Evolutionary conservation across 2,329 filamentous ascomycete species (phyloP).

Genomic region (Nigrospora osmanthi): DNA sequence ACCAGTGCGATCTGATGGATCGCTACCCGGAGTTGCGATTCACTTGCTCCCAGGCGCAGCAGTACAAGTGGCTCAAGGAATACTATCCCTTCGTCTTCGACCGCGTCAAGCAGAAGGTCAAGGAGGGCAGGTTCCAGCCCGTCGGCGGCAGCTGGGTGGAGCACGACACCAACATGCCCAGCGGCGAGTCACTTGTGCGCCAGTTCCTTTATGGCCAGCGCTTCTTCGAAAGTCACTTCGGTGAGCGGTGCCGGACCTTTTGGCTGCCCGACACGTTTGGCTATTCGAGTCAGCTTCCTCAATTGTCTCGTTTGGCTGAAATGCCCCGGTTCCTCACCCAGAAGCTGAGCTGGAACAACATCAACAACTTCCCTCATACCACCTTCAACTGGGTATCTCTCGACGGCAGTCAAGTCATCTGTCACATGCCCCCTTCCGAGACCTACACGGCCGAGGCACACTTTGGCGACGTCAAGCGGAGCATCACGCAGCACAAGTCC

Average conservation of each 20-base stretch:
- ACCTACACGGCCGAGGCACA: conserved; percentile 93
- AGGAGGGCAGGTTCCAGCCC: conserved; percentile 84
- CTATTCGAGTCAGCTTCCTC: conserved; percentile 90
- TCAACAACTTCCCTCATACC: conserved; percentile 97
- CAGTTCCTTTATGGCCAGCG: conserved; percentile 95
- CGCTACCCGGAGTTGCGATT: conserved; percentile 91
- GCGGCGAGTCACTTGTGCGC: conserved; percentile 85
- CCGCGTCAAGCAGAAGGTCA: conserved; percentile 84
- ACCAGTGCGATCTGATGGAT: conserved; percentile 92
- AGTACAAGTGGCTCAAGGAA: conserved; percentile 94
- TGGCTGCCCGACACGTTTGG: conserved; percentile 98
- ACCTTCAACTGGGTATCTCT: conserved; percentile 98
- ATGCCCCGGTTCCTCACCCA: conserved; percentile 97
- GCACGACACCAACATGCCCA: conserved; percentile 95
- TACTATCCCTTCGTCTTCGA: conserved; percentile 85
- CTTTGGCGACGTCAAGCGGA: conserved; percentile 89
- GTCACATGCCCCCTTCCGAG: conserved; percentile 93
- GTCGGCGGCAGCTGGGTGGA: conserved; percentile 99
- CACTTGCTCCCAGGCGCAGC: conserved; percentile 87
- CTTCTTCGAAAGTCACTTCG: conserved; percentile 91
- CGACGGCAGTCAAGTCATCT: conserved; percentile 93
- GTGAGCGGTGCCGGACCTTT: conserved; percentile 81
- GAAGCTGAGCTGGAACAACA: conserved; percentile 99
- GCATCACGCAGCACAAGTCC: conserved; percentile 87
- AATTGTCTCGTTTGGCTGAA: conserved; percentile 86